These are phyloP conservation scores for Pontederia crassipes DNA, from an alignment of 176 grass and related monocot species.

Conservation along the genomic window DNA sequence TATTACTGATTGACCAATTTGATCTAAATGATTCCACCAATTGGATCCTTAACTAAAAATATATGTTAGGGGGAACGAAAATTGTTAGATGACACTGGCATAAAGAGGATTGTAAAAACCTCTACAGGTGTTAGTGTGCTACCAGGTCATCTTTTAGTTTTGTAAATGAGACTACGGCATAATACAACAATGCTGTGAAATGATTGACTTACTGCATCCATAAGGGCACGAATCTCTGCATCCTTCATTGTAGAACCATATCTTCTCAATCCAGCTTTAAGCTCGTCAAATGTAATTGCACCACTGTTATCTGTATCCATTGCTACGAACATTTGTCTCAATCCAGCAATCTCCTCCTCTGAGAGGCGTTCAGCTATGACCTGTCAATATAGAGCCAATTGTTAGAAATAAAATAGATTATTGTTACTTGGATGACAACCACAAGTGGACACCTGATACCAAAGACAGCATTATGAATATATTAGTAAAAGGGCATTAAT, in stretches of 20 bases:
- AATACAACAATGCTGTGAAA: not conserved
- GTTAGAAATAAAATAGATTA: not conserved
- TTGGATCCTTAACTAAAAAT: no score
- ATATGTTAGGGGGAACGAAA: no score
- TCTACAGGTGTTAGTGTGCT: no score
- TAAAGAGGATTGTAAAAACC: no score
- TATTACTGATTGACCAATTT: no score
- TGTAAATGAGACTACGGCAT: not conserved
- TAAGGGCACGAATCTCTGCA: slow-evolving; percentile 95
- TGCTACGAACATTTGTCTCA: slow-evolving; percentile 95
- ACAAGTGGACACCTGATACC: no score
- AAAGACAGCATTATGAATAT: no score
- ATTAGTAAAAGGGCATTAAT: no score
- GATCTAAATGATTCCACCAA: no score
- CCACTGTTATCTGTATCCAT: slow-evolving; percentile 98
- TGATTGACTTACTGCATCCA: slow-evolving; percentile 74
- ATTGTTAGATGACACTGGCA: no score
- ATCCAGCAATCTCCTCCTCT: slow-evolving; percentile 98
- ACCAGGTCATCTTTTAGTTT: no score
- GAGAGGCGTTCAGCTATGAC: slow-evolving; percentile 98
- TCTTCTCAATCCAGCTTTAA: slow-evolving; percentile 80
- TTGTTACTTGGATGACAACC: no score
- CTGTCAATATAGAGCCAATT: slow-evolving; percentile 26
- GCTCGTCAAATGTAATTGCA: slow-evolving; percentile 95
- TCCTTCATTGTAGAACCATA: slow-evolving; percentile 98